Evolutionary conservation across 1,139 yeast genomes (phyloP).

Genomic region (Scheffersomyces quercinus): DNA sequence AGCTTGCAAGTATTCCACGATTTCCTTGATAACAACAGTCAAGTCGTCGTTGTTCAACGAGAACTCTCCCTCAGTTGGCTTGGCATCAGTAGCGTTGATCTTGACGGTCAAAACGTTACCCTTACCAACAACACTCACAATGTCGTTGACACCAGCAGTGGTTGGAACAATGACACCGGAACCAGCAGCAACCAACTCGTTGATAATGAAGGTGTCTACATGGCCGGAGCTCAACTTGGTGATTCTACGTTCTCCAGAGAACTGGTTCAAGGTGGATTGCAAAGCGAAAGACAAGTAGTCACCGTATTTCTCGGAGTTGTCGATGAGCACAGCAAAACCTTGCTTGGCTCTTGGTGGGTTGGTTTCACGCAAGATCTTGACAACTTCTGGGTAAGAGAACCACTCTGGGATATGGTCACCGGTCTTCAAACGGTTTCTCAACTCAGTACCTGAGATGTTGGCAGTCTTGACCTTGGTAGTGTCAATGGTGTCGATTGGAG

Average conservation of each 20-base stretch:
- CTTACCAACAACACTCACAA: conserved; percentile 47
- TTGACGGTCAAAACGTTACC: conserved; percentile 32
- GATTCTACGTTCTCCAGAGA: conserved; percentile 82
- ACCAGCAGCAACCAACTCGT: conserved; percentile 87
- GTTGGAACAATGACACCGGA: conserved; percentile 80
- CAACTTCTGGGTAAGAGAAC: conserved; percentile 98
- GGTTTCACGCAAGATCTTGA: conserved; percentile 82
- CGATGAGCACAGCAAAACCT: conserved; percentile 77
- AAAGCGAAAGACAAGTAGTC: conserved; percentile 72
- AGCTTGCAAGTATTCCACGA: conserved; percentile 68
- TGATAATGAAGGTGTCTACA: conserved; percentile 61
- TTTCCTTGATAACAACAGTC: conserved; percentile 63
- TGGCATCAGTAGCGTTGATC: conserved; percentile 15
- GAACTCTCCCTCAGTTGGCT: conserved; percentile 12
- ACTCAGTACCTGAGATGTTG: conserved; percentile 93
- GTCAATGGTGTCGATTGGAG: conserved; percentile 92
- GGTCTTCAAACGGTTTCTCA: conserved; percentile 81
- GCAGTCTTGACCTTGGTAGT: conserved; percentile 72
- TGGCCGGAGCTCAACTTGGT: conserved; percentile 60
- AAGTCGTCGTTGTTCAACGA: conserved; percentile 42
- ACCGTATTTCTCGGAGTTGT: conserved; percentile 56
- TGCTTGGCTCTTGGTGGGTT: conserved; percentile 90
- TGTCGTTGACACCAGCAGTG: conserved; percentile 23
- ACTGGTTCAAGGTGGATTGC: conserved; percentile 88
- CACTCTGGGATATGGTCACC: conserved; percentile 92